Base-by-base conservation (phyloP, 768 basidiomycete genomes). In the Calocera cornea region DNA sequence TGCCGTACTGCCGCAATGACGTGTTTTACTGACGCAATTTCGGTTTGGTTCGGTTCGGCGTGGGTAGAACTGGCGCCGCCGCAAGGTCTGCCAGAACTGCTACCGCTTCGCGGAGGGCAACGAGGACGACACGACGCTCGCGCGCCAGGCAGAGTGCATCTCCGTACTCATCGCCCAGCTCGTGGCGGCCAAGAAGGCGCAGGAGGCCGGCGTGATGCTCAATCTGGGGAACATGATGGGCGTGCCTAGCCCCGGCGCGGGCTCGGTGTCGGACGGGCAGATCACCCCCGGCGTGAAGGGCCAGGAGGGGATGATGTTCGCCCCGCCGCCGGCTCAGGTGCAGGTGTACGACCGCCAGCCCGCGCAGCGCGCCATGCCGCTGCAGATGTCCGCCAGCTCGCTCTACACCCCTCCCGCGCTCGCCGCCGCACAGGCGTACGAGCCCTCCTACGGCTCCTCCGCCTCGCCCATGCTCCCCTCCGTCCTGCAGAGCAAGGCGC, bases 21-120 rank as follows among this genome's bases (percentile, higher is more conserved):
- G 31, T 41, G 29, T 36, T 31, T 41, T 44, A 36, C 33, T 27
- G n/a, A 34, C 34, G 22, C 24, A 34, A 31, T 41, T n/a, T n/a
- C n/a, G n/a, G n/a, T 49, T 64, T n/a, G 19, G 34, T 49, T 27
- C 17, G 1, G 31, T n/a, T n/a, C n/a, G n/a, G n/a, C n/a, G n/a
- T 1, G 64, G 27, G 31, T 33, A 72, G 71, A 93, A 93, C 75
- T 93, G 90, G 90, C 82, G 90, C 70, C 78, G 90, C 68, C 79
- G 90, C 66, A 92, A 92, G 76, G 91, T 93, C 68, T 93, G 90
- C 78, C 90, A 92, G 80, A 91, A 89, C 11, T 92, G 90, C 76
- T 83, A 91, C 63, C 68, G 66, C 27, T 66, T 67, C 70, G 90
- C 90, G 14, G 90, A 92, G 73, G 90, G 90, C 1, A 92, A 92